Evolutionary conservation across 306 rosid species (phyloP).

Genomic region (Pterocarpus santalinus): DNA sequence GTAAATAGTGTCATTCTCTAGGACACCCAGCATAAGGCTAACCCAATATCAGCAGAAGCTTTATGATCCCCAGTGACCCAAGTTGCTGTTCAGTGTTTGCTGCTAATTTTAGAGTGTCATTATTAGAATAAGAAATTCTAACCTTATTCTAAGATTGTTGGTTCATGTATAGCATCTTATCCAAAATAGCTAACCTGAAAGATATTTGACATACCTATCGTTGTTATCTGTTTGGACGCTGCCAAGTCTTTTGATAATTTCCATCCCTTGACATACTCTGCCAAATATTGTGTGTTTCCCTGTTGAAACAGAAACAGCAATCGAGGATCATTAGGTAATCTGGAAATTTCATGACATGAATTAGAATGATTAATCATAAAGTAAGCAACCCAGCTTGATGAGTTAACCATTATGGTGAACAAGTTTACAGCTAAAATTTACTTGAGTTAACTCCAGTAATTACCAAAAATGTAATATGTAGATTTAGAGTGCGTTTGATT

Average conservation of each 20-base stretch:
- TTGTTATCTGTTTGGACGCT: slow-evolving; percentile 95
- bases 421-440: slow-evolving; percentile 4
- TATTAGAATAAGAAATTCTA: slow-evolving; percentile 15
- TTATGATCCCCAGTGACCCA: slow-evolving; percentile 26
- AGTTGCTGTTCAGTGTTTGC: slow-evolving; percentile 3
- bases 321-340: slow-evolving; percentile 32
- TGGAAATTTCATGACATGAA: slow-evolving; percentile 21
- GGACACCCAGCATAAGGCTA: background rate
- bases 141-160: background rate
- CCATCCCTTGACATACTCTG: slow-evolving; percentile 91
- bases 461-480: slow-evolving; percentile 1
- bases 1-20: slow-evolving; percentile 17
- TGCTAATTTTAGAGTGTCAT: slow-evolving; percentile 13
- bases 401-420: slow-evolving; percentile 24
- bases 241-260: slow-evolving; percentile 94
- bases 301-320: slow-evolving; percentile 53
- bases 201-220: slow-evolving; percentile 75
- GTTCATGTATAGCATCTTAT: background rate
- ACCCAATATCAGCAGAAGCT: slow-evolving; percentile 20
- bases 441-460: background rate
- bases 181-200: background rate
- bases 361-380: slow-evolving; percentile 28
- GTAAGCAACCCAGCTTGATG: slow-evolving; percentile 14
- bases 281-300: slow-evolving; percentile 98
- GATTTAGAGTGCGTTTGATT: no score